Evolutionary conservation across 371 early-diverging fungal genomes (phyloP), one percentile per base, ranked within the genome.

Genomic region (Syncephalis fuscata): DNA sequence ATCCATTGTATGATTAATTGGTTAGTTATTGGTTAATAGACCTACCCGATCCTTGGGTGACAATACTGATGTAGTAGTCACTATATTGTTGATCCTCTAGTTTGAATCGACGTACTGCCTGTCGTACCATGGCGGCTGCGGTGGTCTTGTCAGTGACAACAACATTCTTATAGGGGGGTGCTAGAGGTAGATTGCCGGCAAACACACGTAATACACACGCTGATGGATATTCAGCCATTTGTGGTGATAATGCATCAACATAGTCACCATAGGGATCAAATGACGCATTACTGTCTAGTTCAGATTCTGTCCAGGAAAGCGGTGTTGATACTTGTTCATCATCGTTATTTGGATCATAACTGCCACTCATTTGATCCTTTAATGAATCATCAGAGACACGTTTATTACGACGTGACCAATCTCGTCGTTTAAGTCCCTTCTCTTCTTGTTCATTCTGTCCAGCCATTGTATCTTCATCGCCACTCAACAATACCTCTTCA

Each of bases 51-150:
- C 32, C 32, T 32, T 32, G 32, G 4, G 32, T 32, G 32, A 53
- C 41, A 2, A 42, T 53, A 21, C 47, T 53, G 38, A 20, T 44
- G 43, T 53, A 53, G 48, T 44, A 27, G 15, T 53, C 48, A 39
- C 48, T 48, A 25, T 53, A 32, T n/a, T 48, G 44, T 48, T 22
- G 50, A 38, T 24, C 37, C 36, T 48, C 45, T 16, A 53, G 32
- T 44, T 53, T 53, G 19, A 53, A 53, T 39, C 53, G 48, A 16
- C 19, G 32, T 17, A 53, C 15, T 19, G 53, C 24, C 48, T 53
- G 53, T 37, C 40, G 36, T 14, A 53, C 48, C 7, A 53, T 43
- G 5, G 16, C 44, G 23, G 37, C 9, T 0, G 45, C n/a, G 1
- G 44, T 48, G 17, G 48, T 53, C 15, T 42, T 39, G 25, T 44